Evolutionary conservation across 1,139 yeast species (phyloP), one percentile per base, ranked within the genome.

Genomic region (Candida gigantensis): DNA sequence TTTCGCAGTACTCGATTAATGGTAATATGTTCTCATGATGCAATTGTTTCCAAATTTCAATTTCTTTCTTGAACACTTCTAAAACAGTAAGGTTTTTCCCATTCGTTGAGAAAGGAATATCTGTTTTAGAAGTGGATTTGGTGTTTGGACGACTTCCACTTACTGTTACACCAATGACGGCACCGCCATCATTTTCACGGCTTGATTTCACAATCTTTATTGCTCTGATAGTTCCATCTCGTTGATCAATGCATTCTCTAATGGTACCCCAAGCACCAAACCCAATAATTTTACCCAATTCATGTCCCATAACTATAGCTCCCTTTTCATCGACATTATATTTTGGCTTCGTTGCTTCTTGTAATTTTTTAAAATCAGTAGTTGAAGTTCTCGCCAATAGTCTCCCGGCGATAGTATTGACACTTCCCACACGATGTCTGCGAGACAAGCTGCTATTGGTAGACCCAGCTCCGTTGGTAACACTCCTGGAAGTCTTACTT

Each of bases 241-340:
- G 34, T 7, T 44, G 36, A 21, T 57, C 63, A 30, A 51, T 53
- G 44, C 94, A 87, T 55, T 85, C 94, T 42, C 95, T 67, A n/a
- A 90, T 84, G 23, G 84, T 77, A 3, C 96, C 95, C 84, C 94
- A 89, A 0, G 96, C 95, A 7, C 97, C 97, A 53, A 77, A 79
- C 1, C 96, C 96, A 45, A 89, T 81, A n/a, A 84, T 75, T 47
- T 79, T 80, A 0, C 95, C 96, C 28, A 84, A 54, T 28, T 65
- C 74, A 60, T 81, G 79, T 8, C 73, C 77, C 65, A 82, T 51
- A 0, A 84, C 75, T 8, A 69, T 51, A 5, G 83, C 79, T 0
- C 88, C 90, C 42, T 72, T 71, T 44, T 80, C 85, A 50, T 81
- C 84, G 1, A 68, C 68, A 46, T 71, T 68, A 13, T 44, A 46